These are phyloP conservation scores for Kwoniella botswanensis DNA, from an alignment of 768 basidiomycete genomes.

Conservation along the genomic window DNA sequence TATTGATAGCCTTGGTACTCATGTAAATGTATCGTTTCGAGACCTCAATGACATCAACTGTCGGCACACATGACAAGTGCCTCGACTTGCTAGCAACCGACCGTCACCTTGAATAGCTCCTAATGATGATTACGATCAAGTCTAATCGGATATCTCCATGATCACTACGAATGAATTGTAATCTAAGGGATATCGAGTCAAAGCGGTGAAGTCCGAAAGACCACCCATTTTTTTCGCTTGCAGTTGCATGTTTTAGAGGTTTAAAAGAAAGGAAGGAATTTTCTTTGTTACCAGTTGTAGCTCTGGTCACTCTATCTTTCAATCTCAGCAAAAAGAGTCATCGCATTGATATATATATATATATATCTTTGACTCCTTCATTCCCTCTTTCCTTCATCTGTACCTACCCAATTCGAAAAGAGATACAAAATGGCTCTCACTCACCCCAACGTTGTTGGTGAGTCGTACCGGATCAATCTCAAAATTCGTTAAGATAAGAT, in stretches of 20 bases:
- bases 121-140: not conserved
- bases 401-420: not conserved
- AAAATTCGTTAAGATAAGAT: too few relatives aligned
- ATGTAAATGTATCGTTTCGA: too few relatives aligned
- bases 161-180: not conserved
- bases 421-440: constrained; percentile 47
- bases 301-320: not conserved
- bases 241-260: not conserved
- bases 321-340: not conserved
- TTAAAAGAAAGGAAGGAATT: constrained; percentile 1
- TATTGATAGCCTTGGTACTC: too few relatives aligned
- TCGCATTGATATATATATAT: not conserved
- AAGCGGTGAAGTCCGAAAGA: not conserved
- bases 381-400: not conserved
- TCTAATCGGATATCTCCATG: not conserved
- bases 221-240: not conserved
- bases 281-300: not conserved
- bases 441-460: constrained; percentile 59
- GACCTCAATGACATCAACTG: too few relatives aligned
- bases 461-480: constrained; percentile 15
- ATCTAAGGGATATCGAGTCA: not conserved
- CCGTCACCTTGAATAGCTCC: not conserved
- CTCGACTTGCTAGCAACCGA: too few relatives aligned
- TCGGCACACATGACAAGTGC: too few relatives aligned
- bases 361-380: not conserved